A percentile compares a stretch with the other conserved stretches of the same genome.
Evolutionary conservation across 495 filamentous ascomycete genomes (phyloP).

Genomic region (Rhizodiscina lignyota): DNA sequence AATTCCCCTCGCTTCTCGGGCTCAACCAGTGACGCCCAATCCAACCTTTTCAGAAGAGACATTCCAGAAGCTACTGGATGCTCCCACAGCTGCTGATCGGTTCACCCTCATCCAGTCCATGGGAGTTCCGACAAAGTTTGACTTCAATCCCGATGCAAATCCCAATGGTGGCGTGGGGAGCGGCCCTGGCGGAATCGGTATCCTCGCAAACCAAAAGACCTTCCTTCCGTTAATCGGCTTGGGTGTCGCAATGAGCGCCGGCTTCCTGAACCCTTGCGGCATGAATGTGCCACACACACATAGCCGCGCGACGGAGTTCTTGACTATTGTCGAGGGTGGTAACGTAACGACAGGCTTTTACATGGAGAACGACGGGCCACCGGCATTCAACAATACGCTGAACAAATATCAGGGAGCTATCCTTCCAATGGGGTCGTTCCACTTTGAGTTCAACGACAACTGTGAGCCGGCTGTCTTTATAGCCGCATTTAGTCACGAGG

Average conservation of each 20-base stretch:
- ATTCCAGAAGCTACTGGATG: slow-evolving; percentile 2
- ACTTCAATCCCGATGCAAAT: slow-evolving; percentile 13
- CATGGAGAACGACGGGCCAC: too few species aligned
- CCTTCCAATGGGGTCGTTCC: slow-evolving; percentile 32
- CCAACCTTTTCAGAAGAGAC: too few species aligned
- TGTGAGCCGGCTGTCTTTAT: slow-evolving; percentile 34
- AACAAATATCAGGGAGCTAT: slow-evolving; percentile 26
- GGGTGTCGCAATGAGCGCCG: slow-evolving; percentile 19
- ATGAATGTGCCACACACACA: slow-evolving; percentile 32
- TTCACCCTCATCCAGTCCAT: slow-evolving; percentile 9
- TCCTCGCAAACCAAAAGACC: slow-evolving; percentile 20
- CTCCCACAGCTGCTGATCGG: slow-evolving; percentile 9
- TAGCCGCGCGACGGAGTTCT: slow-evolving; percentile 27
- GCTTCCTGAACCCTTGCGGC: slow-evolving; percentile 28
- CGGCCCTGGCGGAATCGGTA: too few species aligned
- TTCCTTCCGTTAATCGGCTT: slow-evolving; percentile 27
- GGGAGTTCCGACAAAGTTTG: slow-evolving; percentile 9
- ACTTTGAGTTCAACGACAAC: slow-evolving; percentile 35
- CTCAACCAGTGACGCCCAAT: too few species aligned
- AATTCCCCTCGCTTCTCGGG: too few species aligned
- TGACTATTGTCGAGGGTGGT: slow-evolving; percentile 14
- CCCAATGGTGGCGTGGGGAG: too few species aligned
- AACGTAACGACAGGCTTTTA: too few species aligned
- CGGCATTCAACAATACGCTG: slow-evolving; percentile 21
- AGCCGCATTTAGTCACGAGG: slow-evolving; percentile 29